Base-by-base conservation (phyloP, 2,329 filamentous ascomycete genomes). In the Fusarium sp. region DNA sequence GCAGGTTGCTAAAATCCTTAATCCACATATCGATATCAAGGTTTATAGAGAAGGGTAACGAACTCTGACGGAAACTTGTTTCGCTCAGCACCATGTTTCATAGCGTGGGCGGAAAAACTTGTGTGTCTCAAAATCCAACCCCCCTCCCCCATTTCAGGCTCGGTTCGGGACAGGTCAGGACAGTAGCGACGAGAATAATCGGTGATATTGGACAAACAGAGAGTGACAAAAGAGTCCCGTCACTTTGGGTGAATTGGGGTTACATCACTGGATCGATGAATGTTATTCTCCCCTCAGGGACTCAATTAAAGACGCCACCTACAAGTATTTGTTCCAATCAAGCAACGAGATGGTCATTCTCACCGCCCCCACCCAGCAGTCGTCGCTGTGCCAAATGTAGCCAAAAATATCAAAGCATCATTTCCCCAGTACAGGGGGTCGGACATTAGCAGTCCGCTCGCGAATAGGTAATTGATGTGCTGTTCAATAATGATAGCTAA, bases 401-500 rank as follows among this genome's bases (percentile, higher is more conserved):
- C 61, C 69, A 68, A 72, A 70, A 73, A 71, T 59, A 69, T 49
- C 63, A 70, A 44, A 73, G 51, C 67, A 75, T 73, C 73, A 73
- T 66, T 55, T 63, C 60, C 56, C 58, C 51, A 37, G 44, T 33
- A 37, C 73, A 76, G 71, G 73, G 73, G 70, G 41, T 56, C 41
- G 61, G 63, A 69, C 48, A 74, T 73, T 73, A 56, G 41, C 55
- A 61, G 60, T 41, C 56, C 41, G 45, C 44, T 42, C 46, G 35
- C 44, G 16, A 66, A n/a, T 35, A 42, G 42, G 59, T 42, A 58
- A 44, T n/a, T 37, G 31, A 48, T 31, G 39, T 48, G 41, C 54
- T 54, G 57, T 51, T 54, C 56, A 57, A 58, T 59, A 67, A 56
- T 45, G 31, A 63, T 58, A 39, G 14, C 39, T 23, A 56, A 70